phyloP scores from a whole-genome alignment of 345 rosid genomes.

The Hevea brasiliensis region DNA sequence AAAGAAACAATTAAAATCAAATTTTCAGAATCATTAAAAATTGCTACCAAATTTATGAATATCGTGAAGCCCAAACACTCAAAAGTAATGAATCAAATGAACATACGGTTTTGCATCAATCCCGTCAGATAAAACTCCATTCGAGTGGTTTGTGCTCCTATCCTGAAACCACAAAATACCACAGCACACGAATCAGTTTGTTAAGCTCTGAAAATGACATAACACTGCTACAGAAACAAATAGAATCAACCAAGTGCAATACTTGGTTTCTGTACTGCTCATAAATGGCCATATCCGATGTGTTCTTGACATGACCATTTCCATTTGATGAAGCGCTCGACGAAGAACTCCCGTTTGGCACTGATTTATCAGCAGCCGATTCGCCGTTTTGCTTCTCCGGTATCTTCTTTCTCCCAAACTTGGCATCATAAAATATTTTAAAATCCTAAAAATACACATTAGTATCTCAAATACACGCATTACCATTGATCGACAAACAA shows the following conservation, averaged over 20 bases:
- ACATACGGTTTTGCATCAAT: constrained; percentile 59
- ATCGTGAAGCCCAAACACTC: background rate
- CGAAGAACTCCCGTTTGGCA: constrained; percentile 35
- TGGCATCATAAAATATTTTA: constrained; percentile 69
- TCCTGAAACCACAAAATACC: constrained; percentile 38
- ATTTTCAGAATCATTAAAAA: background rate
- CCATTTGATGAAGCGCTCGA: constrained; percentile 27
- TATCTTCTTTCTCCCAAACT: constrained; percentile 89
- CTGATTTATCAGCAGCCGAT: constrained; percentile 35
- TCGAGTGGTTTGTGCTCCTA: constrained; percentile 32
- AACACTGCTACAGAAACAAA: background rate
- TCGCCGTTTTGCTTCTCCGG: constrained; percentile 42
- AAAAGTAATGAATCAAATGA: constrained; percentile 8
- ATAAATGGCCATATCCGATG: constrained; percentile 65
- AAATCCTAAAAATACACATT: constrained; percentile 56
- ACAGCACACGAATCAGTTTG: background rate
- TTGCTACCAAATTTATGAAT: background rate
- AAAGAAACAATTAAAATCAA: background rate
- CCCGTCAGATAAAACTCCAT: constrained; percentile 45
- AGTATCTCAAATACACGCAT: constrained; percentile 43
- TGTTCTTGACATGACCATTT: constrained; percentile 45
- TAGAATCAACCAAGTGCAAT: background rate
- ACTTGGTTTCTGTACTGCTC: constrained; percentile 71
- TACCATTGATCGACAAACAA: background rate
- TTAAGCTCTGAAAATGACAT: background rate